Percentiles rank a stretch among this genome's conserved stretches.
phyloP scores from a whole-genome alignment of 768 basidiomycete species.

The Lactifluus rugatus region DNA sequence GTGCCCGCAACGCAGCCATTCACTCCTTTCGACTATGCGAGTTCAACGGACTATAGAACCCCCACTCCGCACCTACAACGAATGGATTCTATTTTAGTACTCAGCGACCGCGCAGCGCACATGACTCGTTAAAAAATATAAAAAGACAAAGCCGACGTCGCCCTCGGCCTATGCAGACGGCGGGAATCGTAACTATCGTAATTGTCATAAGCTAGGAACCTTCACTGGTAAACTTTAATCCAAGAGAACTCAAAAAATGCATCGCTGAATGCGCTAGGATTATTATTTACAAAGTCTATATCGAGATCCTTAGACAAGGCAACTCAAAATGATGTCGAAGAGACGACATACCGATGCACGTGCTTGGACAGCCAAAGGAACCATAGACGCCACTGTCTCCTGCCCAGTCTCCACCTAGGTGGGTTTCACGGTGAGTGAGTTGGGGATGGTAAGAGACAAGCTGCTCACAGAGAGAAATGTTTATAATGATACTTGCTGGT shows the following conservation, averaged over 20 bases:
- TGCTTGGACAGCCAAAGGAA: slow-evolving; percentile 18
- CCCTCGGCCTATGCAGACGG: not conserved
- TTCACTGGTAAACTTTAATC: slow-evolving; percentile 16
- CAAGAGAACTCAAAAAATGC: slow-evolving; percentile 16
- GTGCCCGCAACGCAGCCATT: not conserved
- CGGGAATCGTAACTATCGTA: not conserved
- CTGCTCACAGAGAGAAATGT: slow-evolving; percentile 21
- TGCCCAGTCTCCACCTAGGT: slow-evolving; percentile 20
- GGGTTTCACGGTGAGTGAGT: not conserved
- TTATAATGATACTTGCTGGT: slow-evolving; percentile 22
- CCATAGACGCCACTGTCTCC: slow-evolving; percentile 11
- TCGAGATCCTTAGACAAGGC: not conserved
- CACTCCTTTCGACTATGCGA: not conserved
- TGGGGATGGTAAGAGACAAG: not conserved
- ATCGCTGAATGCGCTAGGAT: slow-evolving; percentile 7
- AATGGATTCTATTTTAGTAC: not conserved
- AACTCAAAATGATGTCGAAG: not conserved
- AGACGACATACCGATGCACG: slow-evolving; percentile 17
- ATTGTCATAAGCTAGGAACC: not conserved
- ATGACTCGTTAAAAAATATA: not conserved
- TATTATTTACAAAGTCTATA: slow-evolving; percentile 11
- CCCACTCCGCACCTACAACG: not conserved
- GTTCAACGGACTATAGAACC: not conserved
- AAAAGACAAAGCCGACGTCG: not conserved
- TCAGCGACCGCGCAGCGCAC: not conserved